phyloP scores from a whole-genome alignment of 2,329 filamentous ascomycete genomes.

The Cryphonectria naterciae region DNA sequence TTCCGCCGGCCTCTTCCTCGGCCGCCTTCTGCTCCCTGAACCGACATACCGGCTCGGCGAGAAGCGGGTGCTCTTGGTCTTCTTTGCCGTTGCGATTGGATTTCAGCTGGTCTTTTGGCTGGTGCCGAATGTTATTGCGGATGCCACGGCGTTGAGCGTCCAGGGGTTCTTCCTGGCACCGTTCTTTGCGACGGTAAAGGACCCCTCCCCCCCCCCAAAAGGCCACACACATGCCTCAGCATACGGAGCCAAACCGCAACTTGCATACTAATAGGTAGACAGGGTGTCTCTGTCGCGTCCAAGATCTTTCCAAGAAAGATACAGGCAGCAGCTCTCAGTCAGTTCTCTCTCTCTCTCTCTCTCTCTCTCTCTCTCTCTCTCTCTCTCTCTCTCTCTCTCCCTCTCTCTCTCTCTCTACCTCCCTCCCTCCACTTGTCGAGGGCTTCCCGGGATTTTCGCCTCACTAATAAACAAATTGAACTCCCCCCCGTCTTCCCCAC shows the following conservation, averaged over 20 bases:
- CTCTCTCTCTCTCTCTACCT: background rate
- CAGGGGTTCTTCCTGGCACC: slow-evolving; percentile 60
- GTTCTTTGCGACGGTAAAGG: slow-evolving; percentile 54
- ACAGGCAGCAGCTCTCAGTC: slow-evolving; percentile 52
- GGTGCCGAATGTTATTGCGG: slow-evolving; percentile 39
- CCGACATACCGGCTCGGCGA: slow-evolving; percentile 63
- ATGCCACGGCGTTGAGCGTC: slow-evolving; percentile 53
- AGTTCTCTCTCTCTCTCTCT: slow-evolving; percentile 23
- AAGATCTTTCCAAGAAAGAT: slow-evolving; percentile 52
- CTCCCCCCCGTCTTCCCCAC: background rate
- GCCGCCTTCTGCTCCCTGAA: slow-evolving; percentile 60
- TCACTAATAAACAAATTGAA: background rate
- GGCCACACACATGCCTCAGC: background rate
- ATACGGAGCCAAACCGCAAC: background rate
- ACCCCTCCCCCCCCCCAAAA: slow-evolving; percentile 16
- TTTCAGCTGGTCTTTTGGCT: slow-evolving; percentile 66
- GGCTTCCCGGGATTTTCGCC: background rate
- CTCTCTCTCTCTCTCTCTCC: background rate
- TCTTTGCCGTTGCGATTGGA: slow-evolving; percentile 53
- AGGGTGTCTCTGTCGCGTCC: slow-evolving; percentile 57
- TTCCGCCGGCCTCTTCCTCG: slow-evolving; percentile 61
- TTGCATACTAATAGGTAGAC: background rate
- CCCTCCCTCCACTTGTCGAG: background rate
- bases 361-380: background rate
- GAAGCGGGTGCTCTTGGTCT: slow-evolving; percentile 59